Conservation (phyloP, 1,284 basidiomycete species). For the Puccinia hordei region DNA sequence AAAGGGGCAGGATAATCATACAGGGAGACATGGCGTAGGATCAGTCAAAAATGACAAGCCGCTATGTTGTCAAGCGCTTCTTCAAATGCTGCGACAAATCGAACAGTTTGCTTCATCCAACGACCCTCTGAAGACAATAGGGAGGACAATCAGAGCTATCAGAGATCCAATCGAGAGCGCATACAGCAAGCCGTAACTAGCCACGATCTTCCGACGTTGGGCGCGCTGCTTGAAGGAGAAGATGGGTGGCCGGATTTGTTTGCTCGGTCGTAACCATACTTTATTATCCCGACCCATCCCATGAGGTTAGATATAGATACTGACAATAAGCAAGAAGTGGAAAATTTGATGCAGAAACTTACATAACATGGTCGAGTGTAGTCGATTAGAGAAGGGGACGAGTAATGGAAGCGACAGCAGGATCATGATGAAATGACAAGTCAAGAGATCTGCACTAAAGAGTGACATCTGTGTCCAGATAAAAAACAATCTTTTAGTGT, state of each 20-base stretch:
- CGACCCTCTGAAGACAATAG: conserved; percentile 45
- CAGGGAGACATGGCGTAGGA: not conserved
- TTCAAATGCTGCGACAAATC: conserved; percentile 50
- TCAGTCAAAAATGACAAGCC: not conserved
- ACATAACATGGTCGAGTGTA: conserved; percentile 84
- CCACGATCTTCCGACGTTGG: conserved; percentile 74
- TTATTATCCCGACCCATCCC: conserved; percentile 49
- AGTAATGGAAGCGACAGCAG: conserved; percentile 77
- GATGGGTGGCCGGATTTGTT: conserved; percentile 89
- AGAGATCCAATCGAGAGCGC: conserved; percentile 37
- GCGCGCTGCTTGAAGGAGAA: conserved; percentile 84
- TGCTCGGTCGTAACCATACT: conserved; percentile 83
- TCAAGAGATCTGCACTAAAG: conserved; percentile 50
- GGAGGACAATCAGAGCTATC: conserved; percentile 48
- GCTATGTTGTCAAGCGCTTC: not conserved
- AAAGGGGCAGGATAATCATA: not conserved
- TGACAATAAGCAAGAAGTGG: not conserved
- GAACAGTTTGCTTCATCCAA: conserved; percentile 41
- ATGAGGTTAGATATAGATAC: conserved; percentile 49
- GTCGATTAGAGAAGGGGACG: conserved; percentile 79
- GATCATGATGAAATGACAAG: conserved; percentile 69
- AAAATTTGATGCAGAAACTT: conserved; percentile 60
- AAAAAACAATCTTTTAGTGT: not conserved
- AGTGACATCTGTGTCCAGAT: conserved; percentile 43
- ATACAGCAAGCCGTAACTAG: conserved; percentile 49